Conservation (phyloP, 169 alveolate species). For the Plasmodium malariae region DNA sequence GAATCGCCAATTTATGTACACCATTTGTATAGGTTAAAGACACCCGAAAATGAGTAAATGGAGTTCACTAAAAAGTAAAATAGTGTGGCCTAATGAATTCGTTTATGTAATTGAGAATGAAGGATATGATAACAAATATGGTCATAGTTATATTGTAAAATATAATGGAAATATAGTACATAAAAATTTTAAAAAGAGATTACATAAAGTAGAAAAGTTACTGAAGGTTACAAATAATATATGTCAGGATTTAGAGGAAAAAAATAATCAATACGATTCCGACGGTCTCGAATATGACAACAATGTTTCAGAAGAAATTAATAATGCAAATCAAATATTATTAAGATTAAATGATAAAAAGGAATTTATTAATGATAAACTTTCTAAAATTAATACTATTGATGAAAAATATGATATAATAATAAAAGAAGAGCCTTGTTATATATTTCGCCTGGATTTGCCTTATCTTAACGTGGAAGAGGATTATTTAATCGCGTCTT, state of each 20-base stretch:
- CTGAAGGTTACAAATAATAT: constrained; percentile 11
- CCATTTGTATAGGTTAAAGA: too few species aligned
- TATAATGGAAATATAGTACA: constrained; percentile 59
- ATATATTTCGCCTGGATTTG: constrained; percentile 24
- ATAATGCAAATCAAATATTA: constrained; percentile 66
- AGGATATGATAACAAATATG: constrained; percentile 56
- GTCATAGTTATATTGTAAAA: constrained; percentile 59
- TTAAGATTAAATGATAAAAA: constrained; percentile 60
- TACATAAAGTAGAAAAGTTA: constrained; percentile 31
- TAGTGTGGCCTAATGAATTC: constrained; percentile 69
- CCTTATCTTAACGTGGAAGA: constrained; percentile 22
- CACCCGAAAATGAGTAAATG: constrained; percentile 48
- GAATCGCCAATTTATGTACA: not conserved
- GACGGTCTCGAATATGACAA: constrained; percentile 14
- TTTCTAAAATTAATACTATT: constrained; percentile 25
- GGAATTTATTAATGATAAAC: constrained; percentile 17
- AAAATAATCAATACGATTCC: constrained; percentile 7
- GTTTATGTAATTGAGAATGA: constrained; percentile 55
- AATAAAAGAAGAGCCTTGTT: constrained; percentile 4
- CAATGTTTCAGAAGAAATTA: constrained; percentile 5
- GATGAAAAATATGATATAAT: constrained; percentile 56
- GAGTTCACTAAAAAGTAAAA: constrained; percentile 7
- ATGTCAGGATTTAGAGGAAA: constrained; percentile 36
- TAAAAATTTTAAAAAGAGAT: constrained; percentile 23
- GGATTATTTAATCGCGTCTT: constrained; percentile 7